Base-by-base conservation (phyloP, 192 early-diverging fungal species). In the Gonapodya prolifera region DNA sequence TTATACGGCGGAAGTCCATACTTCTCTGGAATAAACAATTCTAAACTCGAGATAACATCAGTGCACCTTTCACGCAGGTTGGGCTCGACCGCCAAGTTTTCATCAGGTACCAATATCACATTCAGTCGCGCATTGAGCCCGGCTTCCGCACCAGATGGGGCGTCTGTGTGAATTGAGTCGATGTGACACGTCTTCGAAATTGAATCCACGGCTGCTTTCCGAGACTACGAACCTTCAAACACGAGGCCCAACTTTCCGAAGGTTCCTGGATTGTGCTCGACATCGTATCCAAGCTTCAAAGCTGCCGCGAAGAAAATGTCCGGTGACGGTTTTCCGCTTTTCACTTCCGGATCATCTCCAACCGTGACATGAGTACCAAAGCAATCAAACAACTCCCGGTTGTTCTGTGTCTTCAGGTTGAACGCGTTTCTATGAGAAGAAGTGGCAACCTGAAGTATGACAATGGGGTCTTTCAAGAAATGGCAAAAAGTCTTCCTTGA, bases 51-150 rank as follows among this genome's bases (percentile, higher is more conserved):
- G 30, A 94, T 75, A 0, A 89, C 85, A 78, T 87, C 82, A 1
- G 82, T 84, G n/a, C 91, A 89, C 29, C 83, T 2, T 13, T 32
- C 71, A 16, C 2, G 18, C 83, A 77, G 87, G 84, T 84, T 79
- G 0, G 76, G 76, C 34, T 81, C 80, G 34, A 87, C 70, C 8
- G 79, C 81, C 30, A 88, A 81, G 35, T 87, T 82, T 34, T 83
- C 82, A 85, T 98, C 95, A 13, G 96, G 97, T 23, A 96, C 91
- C 95, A 95, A 97, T 34, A 95, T 82, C 8, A 92, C 90, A 79
- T 87, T 85, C 95, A 97, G 96, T 0, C 83, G 83, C 0, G 97
- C 97, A 79, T 87, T 89, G 23, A 88, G 82, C 1, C 89, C 97
- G 0, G 95, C 95, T 77, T 92, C 76, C 1, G 97, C 89, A 18